Evolutionary conservation across 2,329 filamentous ascomycete genomes (phyloP).

Genomic region (Aspergillus clavatus): DNA sequence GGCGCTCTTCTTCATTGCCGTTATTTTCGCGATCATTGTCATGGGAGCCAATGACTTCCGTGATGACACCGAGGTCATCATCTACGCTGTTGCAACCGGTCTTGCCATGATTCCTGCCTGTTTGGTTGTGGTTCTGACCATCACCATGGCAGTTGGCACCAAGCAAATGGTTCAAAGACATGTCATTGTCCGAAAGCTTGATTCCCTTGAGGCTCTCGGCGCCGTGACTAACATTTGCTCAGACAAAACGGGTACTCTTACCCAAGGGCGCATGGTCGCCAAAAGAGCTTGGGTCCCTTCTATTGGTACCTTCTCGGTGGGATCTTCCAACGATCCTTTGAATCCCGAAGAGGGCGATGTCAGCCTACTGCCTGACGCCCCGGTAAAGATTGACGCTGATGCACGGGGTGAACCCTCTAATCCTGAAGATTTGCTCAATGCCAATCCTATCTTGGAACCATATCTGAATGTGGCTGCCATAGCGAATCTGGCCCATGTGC

Average conservation of each 20-base stretch:
- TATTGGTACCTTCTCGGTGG: constrained; percentile 54
- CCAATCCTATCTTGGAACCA: constrained; percentile 48
- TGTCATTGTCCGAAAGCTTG: constrained; percentile 55
- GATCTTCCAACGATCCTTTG: constrained; percentile 51
- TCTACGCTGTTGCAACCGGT: constrained; percentile 58
- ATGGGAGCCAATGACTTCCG: constrained; percentile 59
- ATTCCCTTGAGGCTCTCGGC: constrained; percentile 57
- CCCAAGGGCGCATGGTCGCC: constrained; percentile 61
- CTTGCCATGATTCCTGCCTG: constrained; percentile 60
- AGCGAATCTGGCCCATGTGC: constrained; percentile 61
- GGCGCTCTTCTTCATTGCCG: constrained; percentile 61
- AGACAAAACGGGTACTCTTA: constrained; percentile 58
- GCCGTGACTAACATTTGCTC: constrained; percentile 58
- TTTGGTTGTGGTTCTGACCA: constrained; percentile 62
- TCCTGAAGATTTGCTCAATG: constrained; percentile 35
- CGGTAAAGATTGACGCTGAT: constrained; percentile 27
- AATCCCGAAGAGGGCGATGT: constrained; percentile 53
- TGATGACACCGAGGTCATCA: constrained; percentile 56
- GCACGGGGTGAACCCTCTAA: constrained; percentile 22
- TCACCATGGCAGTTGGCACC: constrained; percentile 61
- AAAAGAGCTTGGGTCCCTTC: constrained; percentile 56
- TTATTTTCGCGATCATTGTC: constrained; percentile 65
- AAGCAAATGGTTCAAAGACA: constrained; percentile 54
- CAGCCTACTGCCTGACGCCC: constrained; percentile 34
- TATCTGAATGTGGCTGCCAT: constrained; percentile 61